Conservation (phyloP, 768 basidiomycete genomes). For the Tulasnella sp. region DNA sequence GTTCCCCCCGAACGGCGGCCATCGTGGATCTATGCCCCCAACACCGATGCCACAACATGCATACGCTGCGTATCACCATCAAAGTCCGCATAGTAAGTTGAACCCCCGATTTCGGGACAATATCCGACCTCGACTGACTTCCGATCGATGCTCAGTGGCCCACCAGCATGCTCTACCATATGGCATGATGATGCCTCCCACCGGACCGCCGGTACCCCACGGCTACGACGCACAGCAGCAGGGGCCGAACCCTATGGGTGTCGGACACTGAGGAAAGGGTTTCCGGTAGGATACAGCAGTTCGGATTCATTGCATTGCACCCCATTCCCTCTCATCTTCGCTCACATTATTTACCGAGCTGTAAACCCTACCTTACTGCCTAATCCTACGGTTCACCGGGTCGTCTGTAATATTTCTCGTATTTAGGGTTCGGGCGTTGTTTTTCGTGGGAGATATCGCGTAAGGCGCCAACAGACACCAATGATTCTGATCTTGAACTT, state of each 20-base stretch:
- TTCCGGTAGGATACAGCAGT: not conserved
- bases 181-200: conserved; percentile 85
- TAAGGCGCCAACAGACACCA: not conserved
- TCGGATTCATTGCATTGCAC: conserved; percentile 4
- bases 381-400: not conserved
- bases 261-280: conserved; percentile 20
- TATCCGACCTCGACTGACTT: conserved; percentile 28
- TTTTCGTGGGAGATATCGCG: not conserved
- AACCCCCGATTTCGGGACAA: conserved; percentile 22
- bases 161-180: conserved; percentile 73
- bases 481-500: not conserved
- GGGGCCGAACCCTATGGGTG: conserved; percentile 21
- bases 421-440: not conserved
- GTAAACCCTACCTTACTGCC: not conserved
- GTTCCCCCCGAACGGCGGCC: conserved; percentile 70
- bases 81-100: conserved; percentile 73
- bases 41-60: conserved; percentile 82
- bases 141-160: conserved; percentile 41
- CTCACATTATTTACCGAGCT: not conserved
- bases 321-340: not conserved
- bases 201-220: conserved; percentile 51
- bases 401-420: not conserved
- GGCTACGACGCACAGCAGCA: conserved; percentile 50
- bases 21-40: conserved; percentile 83
- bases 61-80: conserved; percentile 57